These are phyloP conservation scores for Penicillium dipodomyicola DNA, from an alignment of 495 filamentous ascomycete species.

Conservation along the genomic window DNA sequence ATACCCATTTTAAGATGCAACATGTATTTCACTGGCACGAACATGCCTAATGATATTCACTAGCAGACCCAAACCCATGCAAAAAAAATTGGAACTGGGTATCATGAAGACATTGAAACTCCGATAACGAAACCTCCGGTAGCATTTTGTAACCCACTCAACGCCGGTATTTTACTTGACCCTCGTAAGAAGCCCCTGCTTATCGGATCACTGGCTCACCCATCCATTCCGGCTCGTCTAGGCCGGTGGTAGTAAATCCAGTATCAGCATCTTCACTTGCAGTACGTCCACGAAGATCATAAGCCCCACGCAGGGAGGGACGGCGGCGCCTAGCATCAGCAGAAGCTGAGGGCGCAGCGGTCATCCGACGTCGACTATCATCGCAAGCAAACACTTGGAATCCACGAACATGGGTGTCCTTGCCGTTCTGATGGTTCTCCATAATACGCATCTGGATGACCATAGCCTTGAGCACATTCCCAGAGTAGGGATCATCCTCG, in stretches of 20 bases:
- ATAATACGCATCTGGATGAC: slow-evolving; percentile 82
- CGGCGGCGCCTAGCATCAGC: slow-evolving; percentile 33
- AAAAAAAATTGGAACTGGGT: slow-evolving; percentile 26
- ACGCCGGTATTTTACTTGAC: slow-evolving; percentile 1
- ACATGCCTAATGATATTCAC: slow-evolving; percentile 2
- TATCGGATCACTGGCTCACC: slow-evolving; percentile 56
- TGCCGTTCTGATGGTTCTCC: slow-evolving; percentile 98
- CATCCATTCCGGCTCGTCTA: slow-evolving; percentile 61
- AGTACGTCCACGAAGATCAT: slow-evolving; percentile 24
- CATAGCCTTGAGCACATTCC: slow-evolving; percentile 75
- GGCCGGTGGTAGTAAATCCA: slow-evolving; percentile 25
- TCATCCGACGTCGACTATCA: slow-evolving; percentile 38
- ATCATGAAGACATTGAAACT: slow-evolving; percentile 33
- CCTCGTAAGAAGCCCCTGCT: background rate
- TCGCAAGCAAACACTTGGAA: slow-evolving; percentile 88
- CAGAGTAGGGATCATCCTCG: slow-evolving; percentile 49
- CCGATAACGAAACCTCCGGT: slow-evolving; percentile 12
- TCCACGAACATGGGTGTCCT: slow-evolving; percentile 93
- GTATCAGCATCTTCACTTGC: slow-evolving; percentile 27
- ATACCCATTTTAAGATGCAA: slow-evolving; percentile 28
- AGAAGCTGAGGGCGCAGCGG: slow-evolving; percentile 39
- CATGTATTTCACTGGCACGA: background rate
- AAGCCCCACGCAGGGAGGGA: slow-evolving; percentile 28
- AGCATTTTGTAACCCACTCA: slow-evolving; percentile 8
- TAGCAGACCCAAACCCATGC: slow-evolving; percentile 1